These are phyloP conservation scores for Pontederia paniculata DNA, from an alignment of 176 grass and related monocot genomes.

Conservation along the genomic window DNA sequence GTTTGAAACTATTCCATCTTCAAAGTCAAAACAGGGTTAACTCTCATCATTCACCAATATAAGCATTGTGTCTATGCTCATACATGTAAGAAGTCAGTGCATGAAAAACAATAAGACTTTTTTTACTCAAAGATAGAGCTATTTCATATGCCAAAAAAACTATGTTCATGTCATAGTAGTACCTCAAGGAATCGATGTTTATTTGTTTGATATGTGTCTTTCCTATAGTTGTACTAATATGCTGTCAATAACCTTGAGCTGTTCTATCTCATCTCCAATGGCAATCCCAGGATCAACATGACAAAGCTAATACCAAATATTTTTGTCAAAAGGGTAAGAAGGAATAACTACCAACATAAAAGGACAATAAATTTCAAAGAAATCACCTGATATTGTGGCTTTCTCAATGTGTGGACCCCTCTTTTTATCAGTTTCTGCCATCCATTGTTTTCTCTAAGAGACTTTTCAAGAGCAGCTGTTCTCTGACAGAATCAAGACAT, in stretches of 20 bases:
- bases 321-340: not conserved
- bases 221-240: slow-evolving; percentile 59
- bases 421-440: slow-evolving; percentile 75
- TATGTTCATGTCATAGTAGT: too few relatives aligned
- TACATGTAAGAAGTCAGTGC: too few relatives aligned
- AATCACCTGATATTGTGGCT: slow-evolving; percentile 85
- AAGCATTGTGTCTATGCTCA: too few relatives aligned
- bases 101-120: too few relatives aligned
- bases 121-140: too few relatives aligned
- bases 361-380: not conserved
- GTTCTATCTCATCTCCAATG: slow-evolving; percentile 39
- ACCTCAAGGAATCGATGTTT: too few relatives aligned
- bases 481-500: slow-evolving; percentile 25
- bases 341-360: not conserved
- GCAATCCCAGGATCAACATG: slow-evolving; percentile 76
- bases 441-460: slow-evolving; percentile 50
- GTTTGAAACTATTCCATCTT: too few relatives aligned
- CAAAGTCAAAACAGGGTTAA: too few relatives aligned
- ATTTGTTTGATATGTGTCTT: not conserved
- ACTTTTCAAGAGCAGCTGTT: slow-evolving; percentile 58
- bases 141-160: too few relatives aligned
- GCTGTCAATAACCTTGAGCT: slow-evolving; percentile 64
- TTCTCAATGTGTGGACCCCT: slow-evolving; percentile 72
- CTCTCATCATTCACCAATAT: too few relatives aligned
- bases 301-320: slow-evolving; percentile 48